Evolutionary conservation across 257 asterid species (phyloP), one percentile per base, ranked within the genome.

Genomic region (Cruciata laevipes): DNA sequence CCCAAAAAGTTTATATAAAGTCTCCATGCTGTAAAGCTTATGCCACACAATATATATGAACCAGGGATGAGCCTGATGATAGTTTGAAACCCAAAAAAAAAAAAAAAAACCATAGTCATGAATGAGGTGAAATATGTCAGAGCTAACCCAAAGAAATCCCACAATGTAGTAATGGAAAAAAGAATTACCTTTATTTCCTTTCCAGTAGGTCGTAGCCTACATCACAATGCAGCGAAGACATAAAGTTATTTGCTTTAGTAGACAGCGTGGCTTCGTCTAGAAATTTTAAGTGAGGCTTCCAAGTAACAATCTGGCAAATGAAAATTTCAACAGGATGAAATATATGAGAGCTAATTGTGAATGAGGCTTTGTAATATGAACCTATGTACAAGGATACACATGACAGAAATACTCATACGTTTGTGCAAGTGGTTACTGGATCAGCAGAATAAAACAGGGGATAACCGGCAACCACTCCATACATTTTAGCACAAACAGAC

Each of bases 1-100:
- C n/a, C n/a, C n/a, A n/a, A n/a, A n/a, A n/a, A n/a, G 97, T 71
- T 83, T 88, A 61, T 82, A 90, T 68, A 96, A 93, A 53, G 96
- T 95, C 55, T 86, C 95, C 85, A 85, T 81, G 31, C 73, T 79
- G 77, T 90, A 90, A 68, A 90, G 87, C 62, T 65, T 82, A 76
- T 86, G 89, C 96, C 97, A 90, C 5, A 70, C 64, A 60, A 83
- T 71, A 66, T 71, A 90, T 81, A 75, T 86, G 85, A 90, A 90
- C 97, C 97, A 90, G 24, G 96, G 91, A 76, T 90, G 97, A 68
- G 79, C 89, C 97, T 91, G 79, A 74, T 27, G 31, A 71, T 17
- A 67, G 67, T 35, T 44, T 18, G 21, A 10, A 11, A 58, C 66
- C 58, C n/a, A n/a, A n/a, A n/a, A 60, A 3, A 30, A 47, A 51